Percentiles rank a stretch among this genome's conserved stretches.
Evolutionary conservation across 495 filamentous ascomycete genomes (phyloP).

Genomic region (Pseudotulostoma volvatum): DNA sequence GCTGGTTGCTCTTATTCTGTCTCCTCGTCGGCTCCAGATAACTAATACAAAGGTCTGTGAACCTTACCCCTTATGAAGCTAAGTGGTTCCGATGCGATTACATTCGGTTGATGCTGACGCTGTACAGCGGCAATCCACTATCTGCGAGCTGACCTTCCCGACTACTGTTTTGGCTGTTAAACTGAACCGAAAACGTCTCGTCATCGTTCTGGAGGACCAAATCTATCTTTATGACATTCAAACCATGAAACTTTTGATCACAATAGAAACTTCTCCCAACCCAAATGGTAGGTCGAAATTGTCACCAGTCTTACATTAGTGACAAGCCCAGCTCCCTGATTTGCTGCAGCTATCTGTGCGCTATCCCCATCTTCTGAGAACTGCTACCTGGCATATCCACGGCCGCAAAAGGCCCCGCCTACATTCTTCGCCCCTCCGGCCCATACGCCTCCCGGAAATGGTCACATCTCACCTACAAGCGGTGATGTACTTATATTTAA

Average conservation of each 20-base stretch:
- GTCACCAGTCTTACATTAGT: background rate
- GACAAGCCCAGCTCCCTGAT: slow-evolving; percentile 1
- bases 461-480: slow-evolving; percentile 63
- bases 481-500: slow-evolving; percentile 91
- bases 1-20: slow-evolving; percentile 81
- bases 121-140: slow-evolving; percentile 69
- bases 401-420: slow-evolving; percentile 61
- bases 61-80: background rate
- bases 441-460: slow-evolving; percentile 65
- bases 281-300: slow-evolving; percentile 42
- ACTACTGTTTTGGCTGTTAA: slow-evolving; percentile 84
- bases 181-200: slow-evolving; percentile 83
- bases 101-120: slow-evolving; percentile 1
- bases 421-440: slow-evolving; percentile 50
- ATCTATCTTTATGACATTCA: slow-evolving; percentile 97
- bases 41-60: slow-evolving; percentile 83
- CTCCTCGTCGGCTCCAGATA: slow-evolving; percentile 78
- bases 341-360: slow-evolving; percentile 59
- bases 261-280: slow-evolving; percentile 85
- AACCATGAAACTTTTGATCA: slow-evolving; percentile 87
- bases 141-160: slow-evolving; percentile 96
- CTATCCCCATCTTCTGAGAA: slow-evolving; percentile 88
- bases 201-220: slow-evolving; percentile 83
- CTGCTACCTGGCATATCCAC: slow-evolving; percentile 85
- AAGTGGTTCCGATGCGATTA: background rate